Evolutionary conservation across 768 basidiomycete species (phyloP), one percentile per base, ranked within the genome.

Genomic region (Trametes cingulata): DNA sequence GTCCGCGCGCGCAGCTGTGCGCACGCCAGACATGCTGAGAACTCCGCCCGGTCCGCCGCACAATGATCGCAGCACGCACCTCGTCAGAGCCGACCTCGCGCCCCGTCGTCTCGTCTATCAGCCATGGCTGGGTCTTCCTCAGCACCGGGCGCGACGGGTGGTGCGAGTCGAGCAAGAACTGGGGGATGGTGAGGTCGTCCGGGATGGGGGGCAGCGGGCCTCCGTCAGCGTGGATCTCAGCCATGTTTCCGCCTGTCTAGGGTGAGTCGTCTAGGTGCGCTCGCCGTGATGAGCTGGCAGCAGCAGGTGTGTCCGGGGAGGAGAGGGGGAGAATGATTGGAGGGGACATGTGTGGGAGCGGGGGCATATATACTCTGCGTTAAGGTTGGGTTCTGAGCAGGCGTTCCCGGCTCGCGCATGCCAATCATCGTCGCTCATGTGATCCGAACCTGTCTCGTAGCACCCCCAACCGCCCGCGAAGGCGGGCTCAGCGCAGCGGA

Each of bases 21-120:
- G 33, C 17, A 12, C 40, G 27, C 25, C 10, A 25, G 15, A 40
- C 4, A 9, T 15, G 19, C n/a, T 57, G n/a, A 52, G 45, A n/a
- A 1, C 22, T 25, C 10, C 14, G 5, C n/a, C 8, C 19, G 20
- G 19, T n/a, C 5, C 9, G 15, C 19, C 37, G 39, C 20, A 46
- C 14, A 36, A 7, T 1, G 19, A 33, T 1, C 25, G 17, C 27
- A 22, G 12, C 4, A 56, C 68, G 43, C 45, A 81, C 83, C 72
- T 85, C 80, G 22, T 74, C 69, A 57, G 75, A 75, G 10, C 69
- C 65, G 1, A 81, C 52, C 54, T 68, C 67, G 49, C 73, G 73
- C n/a, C 82, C 83, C 0, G 80, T 77, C 4, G 69, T 73, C 61
- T 84, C 82, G 25, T 84, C 80, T 47, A 85, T 76, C 25, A 85